Evolutionary conservation across 352 stramenopile species (phyloP).

Genomic region (Peronospora farinosa): DNA sequence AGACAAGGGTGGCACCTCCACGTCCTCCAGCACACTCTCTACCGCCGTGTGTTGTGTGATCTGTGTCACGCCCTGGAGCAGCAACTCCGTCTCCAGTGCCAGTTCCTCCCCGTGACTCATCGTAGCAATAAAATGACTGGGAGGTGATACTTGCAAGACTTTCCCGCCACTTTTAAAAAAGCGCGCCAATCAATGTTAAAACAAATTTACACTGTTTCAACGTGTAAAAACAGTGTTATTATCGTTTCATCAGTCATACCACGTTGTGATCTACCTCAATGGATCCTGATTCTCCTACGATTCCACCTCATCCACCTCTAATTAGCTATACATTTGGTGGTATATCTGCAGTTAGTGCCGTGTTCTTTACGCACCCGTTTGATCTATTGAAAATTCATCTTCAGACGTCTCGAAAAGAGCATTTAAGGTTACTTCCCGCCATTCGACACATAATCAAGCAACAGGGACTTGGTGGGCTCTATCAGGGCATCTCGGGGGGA

Average conservation of each 20-base stretch:
- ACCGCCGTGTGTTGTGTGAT: constrained; percentile 34
- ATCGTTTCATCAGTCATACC: no score
- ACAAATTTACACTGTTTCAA: no score
- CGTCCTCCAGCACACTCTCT: constrained; percentile 26
- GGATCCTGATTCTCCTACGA: no score
- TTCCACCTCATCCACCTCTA: constrained; percentile 28
- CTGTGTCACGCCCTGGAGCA: constrained; percentile 72
- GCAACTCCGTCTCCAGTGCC: constrained; percentile 68
- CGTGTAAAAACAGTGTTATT: no score
- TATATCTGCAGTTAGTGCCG: constrained; percentile 68
- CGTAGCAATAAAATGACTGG: no score
- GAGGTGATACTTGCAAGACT: no score
- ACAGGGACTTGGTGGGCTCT: constrained; percentile 65
- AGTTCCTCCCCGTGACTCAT: constrained; percentile 53
- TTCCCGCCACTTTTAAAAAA: no score
- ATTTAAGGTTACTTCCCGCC: constrained; percentile 45
- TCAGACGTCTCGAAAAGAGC: constrained; percentile 72
- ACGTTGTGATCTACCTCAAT: no score
- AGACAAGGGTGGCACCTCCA: constrained; percentile 19
- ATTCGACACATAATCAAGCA: constrained; percentile 51
- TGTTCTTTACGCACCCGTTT: constrained; percentile 84
- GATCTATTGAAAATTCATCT: constrained; percentile 79
- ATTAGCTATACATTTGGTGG: constrained; percentile 71
- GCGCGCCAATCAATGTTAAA: no score
- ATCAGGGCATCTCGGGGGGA: constrained; percentile 74